Evolutionary conservation across 345 rosid genomes (phyloP), one percentile per base, ranked within the genome.

Genomic region (Gossypium thurberi): DNA sequence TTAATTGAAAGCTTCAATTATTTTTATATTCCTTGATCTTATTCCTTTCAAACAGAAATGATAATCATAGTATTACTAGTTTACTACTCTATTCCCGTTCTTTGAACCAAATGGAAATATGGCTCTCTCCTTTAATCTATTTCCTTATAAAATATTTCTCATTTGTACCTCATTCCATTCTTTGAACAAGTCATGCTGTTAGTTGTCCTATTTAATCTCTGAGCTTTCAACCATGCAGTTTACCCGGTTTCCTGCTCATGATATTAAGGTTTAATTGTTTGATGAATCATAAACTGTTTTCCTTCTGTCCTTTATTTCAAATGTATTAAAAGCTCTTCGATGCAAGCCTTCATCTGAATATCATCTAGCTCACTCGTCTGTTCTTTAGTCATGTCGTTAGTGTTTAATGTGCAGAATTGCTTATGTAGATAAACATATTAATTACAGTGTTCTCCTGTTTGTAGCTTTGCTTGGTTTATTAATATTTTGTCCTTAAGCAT

Each of bases 201-300:
- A 68, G 42, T 68, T 69, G 60, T 51, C 23, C 59, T 51, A 52
- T 15, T 28, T 68, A 25, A 50, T 68, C 52, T 48, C 42, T 68
- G 44, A 68, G 43, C 44, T 50, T 51, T 28, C 60, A 50, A 69
- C 70, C 28, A 51, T 65, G 23, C 44, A 21, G 40, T 69, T 33
- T 69, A 33, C 1, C 46, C 8, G 26, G 42, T 26, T 48, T 68
- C 6, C 8, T 26, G 60, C 60, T 17, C 15, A 50, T 50, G 72
- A 50, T 26, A 17, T 69, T 28, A 17, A 25, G 14, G 23, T 46
- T 69, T 10, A 50, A 50, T 26, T 25, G 21, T 48, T 53, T 51
- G 46, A 28, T 51, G 58, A 33, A 68, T 68, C 57, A 50, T 68
- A 48, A 68, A 69, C 12, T 69, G 20, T 51, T 50, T 50, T 50